Percentiles rank a stretch among this genome's conserved stretches.
phyloP scores from a whole-genome alignment of 2,329 filamentous ascomycete species.

The Dactylonectria macrodidyma region DNA sequence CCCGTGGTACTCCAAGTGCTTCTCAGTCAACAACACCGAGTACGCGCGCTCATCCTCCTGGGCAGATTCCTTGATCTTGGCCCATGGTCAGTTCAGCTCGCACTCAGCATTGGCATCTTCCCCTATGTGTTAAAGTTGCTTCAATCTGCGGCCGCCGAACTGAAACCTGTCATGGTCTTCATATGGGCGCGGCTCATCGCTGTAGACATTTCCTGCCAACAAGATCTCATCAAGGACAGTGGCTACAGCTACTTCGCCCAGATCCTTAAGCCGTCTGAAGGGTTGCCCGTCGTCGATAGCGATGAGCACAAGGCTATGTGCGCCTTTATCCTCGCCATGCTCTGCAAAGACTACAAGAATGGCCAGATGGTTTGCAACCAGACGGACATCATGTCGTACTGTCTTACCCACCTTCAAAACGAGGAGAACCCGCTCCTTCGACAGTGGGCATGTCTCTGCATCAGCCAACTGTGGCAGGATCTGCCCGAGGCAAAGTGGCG shows the following conservation, averaged over 20 bases:
- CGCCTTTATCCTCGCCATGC: constrained; percentile 96
- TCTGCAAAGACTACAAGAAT: constrained; percentile 94
- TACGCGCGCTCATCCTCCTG: constrained; percentile 90
- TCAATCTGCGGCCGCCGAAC: constrained; percentile 92
- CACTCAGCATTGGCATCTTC: constrained; percentile 97
- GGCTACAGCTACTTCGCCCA: constrained; percentile 97
- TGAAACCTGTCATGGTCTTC: constrained; percentile 99
- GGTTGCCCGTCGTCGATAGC: constrained; percentile 87
- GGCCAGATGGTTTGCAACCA: constrained; percentile 94
- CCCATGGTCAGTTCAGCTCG: constrained; percentile 98
- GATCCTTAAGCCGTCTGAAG: constrained; percentile 88
- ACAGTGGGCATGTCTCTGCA: constrained; percentile 96
- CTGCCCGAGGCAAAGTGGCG: constrained; percentile 95
- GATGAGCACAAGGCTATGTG: constrained; percentile 99
- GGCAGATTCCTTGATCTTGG: constrained; percentile 96
- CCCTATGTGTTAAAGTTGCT: constrained; percentile 98
- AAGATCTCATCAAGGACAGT: constrained; percentile 95
- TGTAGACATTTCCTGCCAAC: constrained; percentile 94
- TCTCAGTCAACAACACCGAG: constrained; percentile 93
- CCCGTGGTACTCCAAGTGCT: constrained; percentile 97
- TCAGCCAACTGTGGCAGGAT: constrained; percentile 95
- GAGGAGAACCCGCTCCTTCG: constrained; percentile 89
- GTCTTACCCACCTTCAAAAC: constrained; percentile 86
- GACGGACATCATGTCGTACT: constrained; percentile 91
- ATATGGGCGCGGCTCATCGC: constrained; percentile 98